Base-by-base conservation (phyloP, 2,329 filamentous ascomycete genomes). In the Beauveria caledonica region DNA sequence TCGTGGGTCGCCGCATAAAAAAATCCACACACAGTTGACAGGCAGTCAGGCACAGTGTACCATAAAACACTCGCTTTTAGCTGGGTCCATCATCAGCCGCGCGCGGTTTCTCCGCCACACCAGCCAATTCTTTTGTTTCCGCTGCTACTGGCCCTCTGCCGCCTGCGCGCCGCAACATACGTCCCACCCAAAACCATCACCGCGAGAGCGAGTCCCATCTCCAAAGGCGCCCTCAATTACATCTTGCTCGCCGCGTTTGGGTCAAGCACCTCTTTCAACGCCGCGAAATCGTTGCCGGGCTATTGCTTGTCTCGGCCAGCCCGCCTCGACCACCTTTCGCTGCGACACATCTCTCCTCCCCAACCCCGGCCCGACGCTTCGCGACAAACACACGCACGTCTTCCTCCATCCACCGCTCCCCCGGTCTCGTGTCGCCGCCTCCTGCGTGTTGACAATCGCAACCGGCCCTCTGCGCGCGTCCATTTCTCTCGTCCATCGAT, bases 31-130 rank as follows among this genome's bases (percentile, higher is more conserved):
- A 36, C 33, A 36, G 33, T 36, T 36, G 33, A 36, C 33, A 36
- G 33, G 11, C 33, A 36, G 33, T 13, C 33, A 36, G 33, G 11
- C 33, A 36, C 33, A 36, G 33, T 36, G 33, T 36, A 36, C 33
- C 11, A 36, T 36, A 36, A 36, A 36, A 36, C 39, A n/a, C 25
- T 25, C 27, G 23, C 27, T 23, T 55, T 21, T 25, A 45, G 19
- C 54, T 45, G 54, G 50, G 44, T 10, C 58, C 58, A 52, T 40
- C 23, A 44, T 60, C 58, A 60, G 58, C 58, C 58, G 49, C 58
- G 58, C 51, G 40, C 40, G 25, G 58, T 48, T 42, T 54, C 58
- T 60, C 50, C 58, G 44, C 58, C 44, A 29, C 21, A 54, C 23
- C 44, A 60, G 44, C 50, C 58, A 44, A 49, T 36, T 52, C 42